Percentiles rank a stretch among this genome's conserved stretches.
phyloP scores from a whole-genome alignment of 1,139 yeast species.

The Saccharomycopsis crataegensis region DNA sequence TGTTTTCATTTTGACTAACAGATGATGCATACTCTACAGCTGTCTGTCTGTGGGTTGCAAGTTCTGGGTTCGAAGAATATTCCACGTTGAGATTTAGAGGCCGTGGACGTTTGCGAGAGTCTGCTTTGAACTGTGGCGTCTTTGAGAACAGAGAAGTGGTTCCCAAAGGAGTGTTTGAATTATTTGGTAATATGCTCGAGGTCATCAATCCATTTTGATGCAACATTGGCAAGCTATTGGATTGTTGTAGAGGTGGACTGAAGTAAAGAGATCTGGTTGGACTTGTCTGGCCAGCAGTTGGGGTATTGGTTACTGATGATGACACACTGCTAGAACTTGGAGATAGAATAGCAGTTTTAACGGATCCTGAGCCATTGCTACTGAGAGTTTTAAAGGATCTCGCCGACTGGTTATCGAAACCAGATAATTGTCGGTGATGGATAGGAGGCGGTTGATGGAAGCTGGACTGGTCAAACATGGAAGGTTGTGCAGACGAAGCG shows the following conservation, averaged over 20 bases:
- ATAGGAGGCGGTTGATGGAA: neutral
- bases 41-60: no score
- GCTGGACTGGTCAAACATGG: neutral
- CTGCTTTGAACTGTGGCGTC: conserved; percentile 14
- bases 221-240: neutral
- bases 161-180: conserved; percentile 5
- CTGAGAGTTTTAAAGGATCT: neutral
- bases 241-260: neutral
- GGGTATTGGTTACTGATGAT: neutral
- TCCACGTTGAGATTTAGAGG: no score
- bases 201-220: neutral
- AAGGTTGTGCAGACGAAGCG: neutral
- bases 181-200: neutral
- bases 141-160: conserved; percentile 11
- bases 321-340: neutral
- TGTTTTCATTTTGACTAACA: no score
- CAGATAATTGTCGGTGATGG: neutral
- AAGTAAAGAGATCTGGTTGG: conserved; percentile 12
- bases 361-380: neutral
- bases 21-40: no score
- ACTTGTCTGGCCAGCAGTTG: neutral
- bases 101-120: no score
- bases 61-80: no score
- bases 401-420: neutral
- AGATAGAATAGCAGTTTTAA: neutral